These are phyloP conservation scores for Lepidium sativum DNA, from an alignment of 345 rosid species.

Conservation along the genomic window DNA sequence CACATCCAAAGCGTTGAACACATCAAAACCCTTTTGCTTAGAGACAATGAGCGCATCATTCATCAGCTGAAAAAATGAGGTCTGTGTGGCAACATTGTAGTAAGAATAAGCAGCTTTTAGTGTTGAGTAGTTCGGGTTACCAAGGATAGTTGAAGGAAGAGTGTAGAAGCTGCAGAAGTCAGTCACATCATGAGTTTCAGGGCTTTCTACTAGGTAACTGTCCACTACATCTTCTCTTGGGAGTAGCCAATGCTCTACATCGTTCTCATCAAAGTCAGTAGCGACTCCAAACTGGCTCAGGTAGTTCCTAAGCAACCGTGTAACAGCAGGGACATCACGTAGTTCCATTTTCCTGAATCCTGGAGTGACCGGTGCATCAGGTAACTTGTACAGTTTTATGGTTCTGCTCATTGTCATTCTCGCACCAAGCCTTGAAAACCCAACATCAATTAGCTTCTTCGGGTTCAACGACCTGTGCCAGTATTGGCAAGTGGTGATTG, in stretches of 20 bases:
- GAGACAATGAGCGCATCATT: slow-evolving; percentile 76
- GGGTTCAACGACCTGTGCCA: slow-evolving; percentile 98
- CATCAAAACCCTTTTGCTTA: slow-evolving; percentile 78
- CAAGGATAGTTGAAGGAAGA: slow-evolving; percentile 89
- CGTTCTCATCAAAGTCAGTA: slow-evolving; percentile 76
- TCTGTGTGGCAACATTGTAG: slow-evolving; percentile 77
- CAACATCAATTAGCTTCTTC: slow-evolving; percentile 93
- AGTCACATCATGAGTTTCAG: slow-evolving; percentile 72
- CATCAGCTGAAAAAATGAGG: slow-evolving; percentile 87
- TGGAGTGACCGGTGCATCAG: slow-evolving; percentile 64
- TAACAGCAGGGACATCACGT: slow-evolving; percentile 80
- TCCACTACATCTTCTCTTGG: slow-evolving; percentile 73
- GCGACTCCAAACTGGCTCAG: slow-evolving; percentile 67
- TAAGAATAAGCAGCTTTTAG: slow-evolving; percentile 93
- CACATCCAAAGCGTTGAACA: slow-evolving; percentile 83
- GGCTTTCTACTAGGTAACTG: slow-evolving; percentile 80
- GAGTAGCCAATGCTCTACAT: slow-evolving; percentile 93
- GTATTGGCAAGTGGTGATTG: slow-evolving; percentile 78
- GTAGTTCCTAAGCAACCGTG: slow-evolving; percentile 65
- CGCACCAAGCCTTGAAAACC: slow-evolving; percentile 82
- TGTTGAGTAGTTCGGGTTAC: slow-evolving; percentile 59
- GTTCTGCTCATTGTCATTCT: slow-evolving; percentile 98
- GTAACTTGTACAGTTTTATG: slow-evolving; percentile 77
- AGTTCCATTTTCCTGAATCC: slow-evolving; percentile 90
- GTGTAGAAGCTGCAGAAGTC: slow-evolving; percentile 97